Evolutionary conservation across 2,329 filamentous ascomycete genomes (phyloP).

Genomic region (Sarocladium kiliense): DNA sequence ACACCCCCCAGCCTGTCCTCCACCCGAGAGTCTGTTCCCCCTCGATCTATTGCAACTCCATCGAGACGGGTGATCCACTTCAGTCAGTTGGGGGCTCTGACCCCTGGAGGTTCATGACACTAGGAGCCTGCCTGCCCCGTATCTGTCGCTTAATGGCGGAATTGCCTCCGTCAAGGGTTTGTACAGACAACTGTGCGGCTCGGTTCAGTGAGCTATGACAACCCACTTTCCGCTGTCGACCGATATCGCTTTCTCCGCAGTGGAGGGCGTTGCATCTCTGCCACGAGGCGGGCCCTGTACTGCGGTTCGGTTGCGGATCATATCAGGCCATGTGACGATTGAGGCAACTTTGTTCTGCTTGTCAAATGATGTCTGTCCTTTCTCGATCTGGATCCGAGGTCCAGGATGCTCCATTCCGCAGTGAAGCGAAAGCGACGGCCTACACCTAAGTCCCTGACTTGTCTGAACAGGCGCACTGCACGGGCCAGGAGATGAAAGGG

Average conservation of each 20-base stretch:
- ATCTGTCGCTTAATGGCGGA: constrained; percentile 13
- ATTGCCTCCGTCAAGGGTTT: constrained; percentile 8
- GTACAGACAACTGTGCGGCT: not conserved
- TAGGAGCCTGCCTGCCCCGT: not conserved
- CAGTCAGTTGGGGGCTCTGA: not conserved
- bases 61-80: constrained; percentile 1
- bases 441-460: not conserved
- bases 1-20: not conserved
- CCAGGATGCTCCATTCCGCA: not conserved
- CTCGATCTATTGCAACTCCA: constrained; percentile 8
- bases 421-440: not conserved
- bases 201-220: too few relatives aligned
- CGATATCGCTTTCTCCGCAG: constrained; percentile 5
- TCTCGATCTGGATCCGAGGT: not conserved
- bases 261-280: not conserved
- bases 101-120: not conserved
- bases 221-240: not conserved
- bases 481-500: constrained; percentile 3
- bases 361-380: too few relatives aligned
- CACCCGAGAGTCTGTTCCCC: constrained; percentile 6
- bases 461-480: not conserved
- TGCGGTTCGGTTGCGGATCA: not conserved
- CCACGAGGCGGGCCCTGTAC: not conserved
- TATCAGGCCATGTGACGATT: not conserved
- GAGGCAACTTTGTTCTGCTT: not conserved